Evolutionary conservation across 164 flowering plant species (phyloP), one percentile per base, ranked within the genome.

Genomic region (Stephania yunnanensis): DNA sequence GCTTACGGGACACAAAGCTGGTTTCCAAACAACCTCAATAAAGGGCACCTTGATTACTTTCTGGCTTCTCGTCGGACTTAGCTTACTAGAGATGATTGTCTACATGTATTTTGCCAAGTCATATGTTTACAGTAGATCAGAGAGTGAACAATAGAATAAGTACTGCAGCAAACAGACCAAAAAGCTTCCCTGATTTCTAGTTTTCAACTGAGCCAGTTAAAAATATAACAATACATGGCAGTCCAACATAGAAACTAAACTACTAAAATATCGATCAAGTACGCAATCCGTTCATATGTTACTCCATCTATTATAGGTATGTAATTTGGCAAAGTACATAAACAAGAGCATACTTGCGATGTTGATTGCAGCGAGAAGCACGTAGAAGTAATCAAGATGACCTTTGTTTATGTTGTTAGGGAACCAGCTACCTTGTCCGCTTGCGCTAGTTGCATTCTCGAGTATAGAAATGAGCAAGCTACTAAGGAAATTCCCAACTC

Each of bases 361-460:
- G 42, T 72, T 73, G 7, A 81, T 77, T 15, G 76, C 80, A 19
- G 81, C 81, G 63, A 81, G 78, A 50, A 81, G 68, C 83, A 74
- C 75, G 55, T 75, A 78, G 67, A 78, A 81, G 69, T 81, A 81
- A 63, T 78, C 83, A 6, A 81, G 77, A 76, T 81, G 81, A 22
- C 79, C 81, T 42, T 48, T 66, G 61, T 75, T 81, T 48, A 81
- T 76, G 64, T 78, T 81, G 36, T 42, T 65, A 2, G 83, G 64
- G 58, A 76, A 78, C 81, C 83, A 81, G 64, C 77, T 75, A 8
- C 75, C 68, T 31, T 71, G 71, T n/a, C 22, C 69, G 6, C 45
- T 53, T 3, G 53, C 46, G 20, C 78, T 12, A 36, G 75, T 75
- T 22, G 42, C 46, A 46, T 61, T 66, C 68, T 81, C 81, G 46